A percentile compares a stretch with the other conserved stretches of the same genome.
These are phyloP conservation scores for Cladosporium cucumerinum DNA, from an alignment of 2,329 filamentous ascomycete genomes.

Conservation along the genomic window DNA sequence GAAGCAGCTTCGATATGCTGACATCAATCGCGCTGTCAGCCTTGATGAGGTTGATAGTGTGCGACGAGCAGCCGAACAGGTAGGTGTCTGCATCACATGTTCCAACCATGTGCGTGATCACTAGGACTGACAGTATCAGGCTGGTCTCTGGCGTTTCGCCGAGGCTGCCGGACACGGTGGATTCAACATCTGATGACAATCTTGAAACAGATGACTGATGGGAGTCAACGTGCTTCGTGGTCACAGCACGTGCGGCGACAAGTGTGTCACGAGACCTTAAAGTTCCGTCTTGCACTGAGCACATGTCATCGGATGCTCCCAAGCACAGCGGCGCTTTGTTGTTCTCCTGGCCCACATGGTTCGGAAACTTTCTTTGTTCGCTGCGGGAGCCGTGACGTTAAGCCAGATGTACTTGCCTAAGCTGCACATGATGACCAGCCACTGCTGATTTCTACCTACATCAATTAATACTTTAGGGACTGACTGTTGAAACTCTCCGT, in stretches of 20 bases:
- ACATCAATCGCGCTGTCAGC: conserved; percentile 72
- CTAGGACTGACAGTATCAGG: conserved; percentile 37
- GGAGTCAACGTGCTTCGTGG: background rate
- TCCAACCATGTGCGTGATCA: background rate
- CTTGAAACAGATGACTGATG: background rate
- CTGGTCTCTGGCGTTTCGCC: conserved; percentile 75
- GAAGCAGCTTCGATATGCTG: conserved; percentile 62
- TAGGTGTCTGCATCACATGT: background rate
- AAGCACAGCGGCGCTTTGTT: background rate
- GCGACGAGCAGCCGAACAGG: conserved; percentile 58
- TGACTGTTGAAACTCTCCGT: background rate
- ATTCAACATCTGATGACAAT: conserved; percentile 46
- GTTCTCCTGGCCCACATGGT: background rate
- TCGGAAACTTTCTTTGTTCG: background rate
- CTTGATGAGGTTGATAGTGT: conserved; percentile 65
- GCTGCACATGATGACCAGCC: background rate
- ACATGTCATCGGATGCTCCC: background rate
- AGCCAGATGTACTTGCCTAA: background rate
- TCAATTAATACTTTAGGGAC: background rate
- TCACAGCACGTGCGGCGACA: background rate
- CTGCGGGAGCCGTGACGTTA: background rate
- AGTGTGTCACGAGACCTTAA: background rate
- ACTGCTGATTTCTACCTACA: background rate
- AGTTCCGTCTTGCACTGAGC: background rate
- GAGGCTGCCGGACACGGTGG: conserved; percentile 59